Percentiles rank a stretch among this genome's conserved stretches.
Conservation (phyloP, 1,284 basidiomycete species). For the Boletus semigastroideus region DNA sequence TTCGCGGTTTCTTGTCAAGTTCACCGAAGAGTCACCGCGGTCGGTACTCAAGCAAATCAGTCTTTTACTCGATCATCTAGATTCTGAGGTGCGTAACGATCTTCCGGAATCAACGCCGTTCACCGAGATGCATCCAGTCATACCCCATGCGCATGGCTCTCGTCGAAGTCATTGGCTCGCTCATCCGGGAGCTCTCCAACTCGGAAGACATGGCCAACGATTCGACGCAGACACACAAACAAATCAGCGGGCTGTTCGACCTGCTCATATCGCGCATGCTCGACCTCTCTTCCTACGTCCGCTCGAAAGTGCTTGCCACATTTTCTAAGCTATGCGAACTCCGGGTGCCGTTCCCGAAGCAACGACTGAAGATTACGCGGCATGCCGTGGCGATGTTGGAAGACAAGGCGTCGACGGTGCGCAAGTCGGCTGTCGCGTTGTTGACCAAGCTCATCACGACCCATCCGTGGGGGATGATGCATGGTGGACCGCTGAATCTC, state of each 20-base stretch:
- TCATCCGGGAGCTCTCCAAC: constrained; percentile 76
- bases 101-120: neutral
- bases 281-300: constrained; percentile 90
- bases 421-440: constrained; percentile 82
- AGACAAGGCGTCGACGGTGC: constrained; percentile 88
- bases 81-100: constrained; percentile 75
- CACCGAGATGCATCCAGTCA: constrained; percentile 48
- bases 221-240: constrained; percentile 69
- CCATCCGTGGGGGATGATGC: constrained; percentile 86
- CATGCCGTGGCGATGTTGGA: constrained; percentile 80
- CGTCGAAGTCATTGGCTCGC: constrained; percentile 80
- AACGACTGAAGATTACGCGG: constrained; percentile 75
- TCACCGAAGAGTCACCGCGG: constrained; percentile 84
- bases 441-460: constrained; percentile 80
- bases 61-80: constrained; percentile 81
- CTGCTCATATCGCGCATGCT: constrained; percentile 85
- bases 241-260: constrained; percentile 82
- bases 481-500: constrained; percentile 80
- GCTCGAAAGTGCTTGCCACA: constrained; percentile 82
- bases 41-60: constrained; percentile 89
- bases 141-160: constrained; percentile 96
- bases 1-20: constrained; percentile 81
- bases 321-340: constrained; percentile 74
- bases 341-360: constrained; percentile 80
- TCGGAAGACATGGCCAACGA: constrained; percentile 50